Base-by-base conservation (phyloP, 306 rosid genomes). In the Cajanus cajan region DNA sequence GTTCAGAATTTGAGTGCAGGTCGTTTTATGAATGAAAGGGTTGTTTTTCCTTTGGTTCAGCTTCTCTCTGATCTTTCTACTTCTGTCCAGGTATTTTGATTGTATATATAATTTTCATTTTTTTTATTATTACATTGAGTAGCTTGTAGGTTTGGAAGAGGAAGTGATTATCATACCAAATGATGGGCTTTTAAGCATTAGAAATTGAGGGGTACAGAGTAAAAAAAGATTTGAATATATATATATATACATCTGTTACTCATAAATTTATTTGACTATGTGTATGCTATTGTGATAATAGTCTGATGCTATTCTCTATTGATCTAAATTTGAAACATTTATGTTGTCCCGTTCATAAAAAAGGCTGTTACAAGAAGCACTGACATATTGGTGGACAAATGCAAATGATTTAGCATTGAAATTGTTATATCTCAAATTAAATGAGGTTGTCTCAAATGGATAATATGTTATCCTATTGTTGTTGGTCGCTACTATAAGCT, bases 1-100 rank as follows among this genome's bases (percentile, higher is more conserved):
- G 39, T 91, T 84, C 98, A 95, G 99, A 90, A 67, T 85, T 85
- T 93, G 87, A 91, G 98, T 86, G 96, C 98, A 88, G 99, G 99
- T 67, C 66, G 34, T 81, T 95, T 95, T 82, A 88, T 90, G 98
- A 87, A 91, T 39, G 97, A 95, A 83, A 86, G 73, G 74, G 85
- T 90, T 77, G 87, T 93, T 62, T 40, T 82, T 84, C 98, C 96
- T 65, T 86, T 95, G 87, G 88, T 95, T 83, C 90, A 6, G 78
- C 98, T 95, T 87, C 87, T 93, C 59, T 87, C 90, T 44, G 96
- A 93, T 82, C 87, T 83, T 71, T 90, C 87, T 71, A 82, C 86
- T 52, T 82, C 90, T 78, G 98, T 95, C 58, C 99, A 93, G 95
- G 99, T 93, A 88, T n/a, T 41, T 59, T 72, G 14, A 50, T 31